A percentile compares a stretch with the other conserved stretches of the same genome.
Evolutionary conservation across 176 grass and related monocot genomes (phyloP).

Genomic region (Aechmea fasciata): DNA sequence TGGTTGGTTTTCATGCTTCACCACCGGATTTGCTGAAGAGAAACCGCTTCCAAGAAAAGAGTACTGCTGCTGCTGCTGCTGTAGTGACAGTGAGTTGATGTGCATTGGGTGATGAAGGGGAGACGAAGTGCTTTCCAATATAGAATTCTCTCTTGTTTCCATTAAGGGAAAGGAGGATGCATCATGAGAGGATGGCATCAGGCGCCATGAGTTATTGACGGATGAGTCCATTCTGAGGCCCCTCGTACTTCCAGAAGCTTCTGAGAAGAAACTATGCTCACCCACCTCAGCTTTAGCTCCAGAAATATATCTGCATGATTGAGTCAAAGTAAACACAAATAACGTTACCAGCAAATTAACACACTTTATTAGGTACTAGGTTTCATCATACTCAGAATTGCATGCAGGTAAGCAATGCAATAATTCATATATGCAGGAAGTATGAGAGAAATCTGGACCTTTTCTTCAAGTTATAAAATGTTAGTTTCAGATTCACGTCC

Average conservation of each 20-base stretch:
- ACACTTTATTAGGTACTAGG: background rate
- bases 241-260: conserved; percentile 16
- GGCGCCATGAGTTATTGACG: background rate
- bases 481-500: background rate
- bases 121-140: background rate
- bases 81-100: conserved; percentile 1
- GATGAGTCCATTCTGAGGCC: conserved; percentile 3
- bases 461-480: background rate
- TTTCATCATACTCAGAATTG: background rate
- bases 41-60: conserved; percentile 33
- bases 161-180: background rate
- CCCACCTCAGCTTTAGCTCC: conserved; percentile 6
- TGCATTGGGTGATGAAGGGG: background rate
- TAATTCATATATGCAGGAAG: background rate
- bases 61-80: conserved; percentile 30
- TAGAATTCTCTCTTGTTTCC: background rate
- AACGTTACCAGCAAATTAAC: background rate
- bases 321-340: background rate
- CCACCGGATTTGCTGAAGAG: conserved; percentile 25
- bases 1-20: conserved; percentile 72
- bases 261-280: conserved; percentile 14
- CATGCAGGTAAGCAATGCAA: background rate
- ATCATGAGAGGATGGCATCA: conserved; percentile 2
- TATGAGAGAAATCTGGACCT: background rate
- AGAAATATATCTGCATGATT: conserved; percentile 7